Evolutionary conservation across 2,329 filamentous ascomycete genomes (phyloP).

Genomic region (Periglandula ipomoeae): DNA sequence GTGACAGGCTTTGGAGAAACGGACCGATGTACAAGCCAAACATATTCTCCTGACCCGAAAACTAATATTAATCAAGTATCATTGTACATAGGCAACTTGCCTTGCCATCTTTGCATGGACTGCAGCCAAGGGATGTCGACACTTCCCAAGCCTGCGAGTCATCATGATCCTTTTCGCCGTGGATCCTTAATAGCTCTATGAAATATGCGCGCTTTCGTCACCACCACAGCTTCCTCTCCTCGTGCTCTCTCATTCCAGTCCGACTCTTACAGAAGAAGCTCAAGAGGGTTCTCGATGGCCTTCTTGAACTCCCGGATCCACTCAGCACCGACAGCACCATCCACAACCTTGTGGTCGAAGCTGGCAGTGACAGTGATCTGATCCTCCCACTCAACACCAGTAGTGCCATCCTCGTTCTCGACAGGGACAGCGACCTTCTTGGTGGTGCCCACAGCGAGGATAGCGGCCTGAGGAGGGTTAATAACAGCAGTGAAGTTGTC

Average conservation of each 20-base stretch:
- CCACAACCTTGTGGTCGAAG: constrained; percentile 99
- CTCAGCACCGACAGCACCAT: constrained; percentile 91
- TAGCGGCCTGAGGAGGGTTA: constrained; percentile 95
- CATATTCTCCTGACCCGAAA: constrained; percentile 20
- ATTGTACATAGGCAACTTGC: constrained; percentile 31
- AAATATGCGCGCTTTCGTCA: constrained; percentile 10
- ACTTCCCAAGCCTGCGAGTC: constrained; percentile 2
- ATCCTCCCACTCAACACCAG: constrained; percentile 80
- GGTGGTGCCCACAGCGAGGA: constrained; percentile 88
- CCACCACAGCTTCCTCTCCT: not conserved
- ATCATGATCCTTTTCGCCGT: constrained; percentile 4
- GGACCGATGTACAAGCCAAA: constrained; percentile 21
- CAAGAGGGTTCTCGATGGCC: constrained; percentile 92
- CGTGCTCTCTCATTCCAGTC: not conserved
- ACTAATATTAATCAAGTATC: constrained; percentile 31
- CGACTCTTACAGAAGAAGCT: constrained; percentile 69
- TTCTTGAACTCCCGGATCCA: constrained; percentile 98
- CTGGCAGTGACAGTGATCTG: constrained; percentile 91
- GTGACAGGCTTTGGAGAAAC: constrained; percentile 12
- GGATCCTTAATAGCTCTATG: constrained; percentile 11
- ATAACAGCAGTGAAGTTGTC: constrained; percentile 98
- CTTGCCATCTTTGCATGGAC: constrained; percentile 16
- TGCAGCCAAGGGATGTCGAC: constrained; percentile 2
- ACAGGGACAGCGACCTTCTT: constrained; percentile 88
- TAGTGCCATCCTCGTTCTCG: constrained; percentile 73